Evolutionary conservation across 768 basidiomycete genomes (phyloP), one percentile per base, ranked within the genome.

Genomic region (Mrakia frigida): DNA sequence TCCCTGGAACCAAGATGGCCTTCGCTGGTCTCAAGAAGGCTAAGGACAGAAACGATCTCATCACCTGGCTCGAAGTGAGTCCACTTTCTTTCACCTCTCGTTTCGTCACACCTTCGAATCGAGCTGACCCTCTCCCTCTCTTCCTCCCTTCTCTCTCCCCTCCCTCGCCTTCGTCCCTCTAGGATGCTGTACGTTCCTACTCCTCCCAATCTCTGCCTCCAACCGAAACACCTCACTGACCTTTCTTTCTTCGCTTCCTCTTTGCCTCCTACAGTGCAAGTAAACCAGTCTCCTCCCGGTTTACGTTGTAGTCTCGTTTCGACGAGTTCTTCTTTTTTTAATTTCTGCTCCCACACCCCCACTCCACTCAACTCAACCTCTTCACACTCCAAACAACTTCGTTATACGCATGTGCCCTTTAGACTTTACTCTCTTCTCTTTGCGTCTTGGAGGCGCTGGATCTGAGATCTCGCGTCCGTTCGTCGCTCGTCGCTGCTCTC

Each of bases 41-140:
- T 39, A 93, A 94, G 88, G 95, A 98, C 84, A 90, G 95, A 86
- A 92, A 89, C 83, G 95, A 98, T 86, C 90, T 98, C 81, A 88
- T 98, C 82, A 89, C 94, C 76, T 89, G 87, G 83, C 87, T 95
- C 81, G 92, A 18, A 28, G 56, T 56, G 4, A 4, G 56, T 56
- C n/a, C n/a, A 25, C 7, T 7, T 56, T 28, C n/a, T 46, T 46
- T 46, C 43, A 9, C 11, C 6, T 56, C 11, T 28, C 56, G 13
- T 6, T 56, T 6, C 2, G 3, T 14, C 56, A 5, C 13, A 28
- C 18, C 43, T 13, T 25, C 56, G n/a, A 7, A 18, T 18, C 56
- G 56, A 56, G 25, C 56, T 56, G 56, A 56, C 56, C 56, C 7
- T 10, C 56, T 7, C 18, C 18, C 25, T 28, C 9, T 25, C 18